A percentile compares a stretch with the other conserved stretches of the same genome.
These are phyloP conservation scores for Eucalyptus albens DNA, from an alignment of 345 rosid species.

Conservation along the genomic window DNA sequence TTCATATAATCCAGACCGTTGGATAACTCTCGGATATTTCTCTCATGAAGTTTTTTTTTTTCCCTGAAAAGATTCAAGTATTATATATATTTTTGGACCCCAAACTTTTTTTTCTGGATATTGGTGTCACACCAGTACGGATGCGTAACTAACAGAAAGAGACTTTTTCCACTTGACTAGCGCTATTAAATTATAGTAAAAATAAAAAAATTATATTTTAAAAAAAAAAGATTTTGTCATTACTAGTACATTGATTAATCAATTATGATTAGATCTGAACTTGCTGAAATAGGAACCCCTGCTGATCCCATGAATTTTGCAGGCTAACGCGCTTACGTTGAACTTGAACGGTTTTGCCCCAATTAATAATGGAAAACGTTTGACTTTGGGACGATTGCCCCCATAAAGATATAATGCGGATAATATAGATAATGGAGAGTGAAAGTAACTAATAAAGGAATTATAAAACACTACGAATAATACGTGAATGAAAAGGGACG, in stretches of 20 bases:
- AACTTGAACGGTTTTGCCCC: background rate
- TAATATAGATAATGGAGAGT: background rate
- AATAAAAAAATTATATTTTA: no score
- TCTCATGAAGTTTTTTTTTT: no score
- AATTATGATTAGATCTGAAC: background rate
- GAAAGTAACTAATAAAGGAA: background rate
- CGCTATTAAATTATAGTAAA: background rate
- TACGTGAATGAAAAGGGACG: background rate
- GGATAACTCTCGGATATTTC: no score
- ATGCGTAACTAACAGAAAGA: background rate
- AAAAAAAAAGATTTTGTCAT: background rate
- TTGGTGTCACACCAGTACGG: background rate
- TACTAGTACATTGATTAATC: background rate
- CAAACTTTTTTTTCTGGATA: rapidly evolving
- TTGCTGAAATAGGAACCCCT: background rate
- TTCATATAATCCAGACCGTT: background rate
- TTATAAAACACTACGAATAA: background rate
- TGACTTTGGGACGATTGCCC: background rate
- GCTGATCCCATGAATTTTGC: background rate
- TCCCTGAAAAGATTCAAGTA: background rate
- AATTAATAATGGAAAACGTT: background rate
- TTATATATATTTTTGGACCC: background rate
- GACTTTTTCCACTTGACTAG: background rate
- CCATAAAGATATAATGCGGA: background rate
- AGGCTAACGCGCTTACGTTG: background rate